Percentiles rank a stretch among this genome's conserved stretches.
Evolutionary conservation across 2,329 filamentous ascomycete genomes (phyloP).

Genomic region (Fusarium burgessii): DNA sequence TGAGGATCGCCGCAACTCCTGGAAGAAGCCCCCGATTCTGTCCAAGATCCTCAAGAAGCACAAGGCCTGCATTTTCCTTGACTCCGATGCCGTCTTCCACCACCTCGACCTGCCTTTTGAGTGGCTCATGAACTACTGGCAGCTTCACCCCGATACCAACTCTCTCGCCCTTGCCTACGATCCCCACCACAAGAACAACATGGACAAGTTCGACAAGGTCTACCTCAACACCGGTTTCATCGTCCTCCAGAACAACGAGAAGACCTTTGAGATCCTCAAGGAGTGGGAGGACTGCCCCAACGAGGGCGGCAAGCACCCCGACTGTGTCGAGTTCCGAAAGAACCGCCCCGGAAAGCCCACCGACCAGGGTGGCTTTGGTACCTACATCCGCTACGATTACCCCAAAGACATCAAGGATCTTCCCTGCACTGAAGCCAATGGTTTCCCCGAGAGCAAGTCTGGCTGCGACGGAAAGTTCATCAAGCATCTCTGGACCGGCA

Average conservation of each 20-base stretch:
- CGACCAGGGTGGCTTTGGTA: conserved; percentile 60
- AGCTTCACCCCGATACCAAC: conserved; percentile 54
- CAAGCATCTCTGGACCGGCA: conserved; percentile 59
- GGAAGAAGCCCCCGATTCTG: conserved; percentile 60
- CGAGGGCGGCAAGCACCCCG: conserved; percentile 53
- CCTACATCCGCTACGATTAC: conserved; percentile 57
- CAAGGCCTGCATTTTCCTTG: conserved; percentile 58
- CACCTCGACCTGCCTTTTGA: conserved; percentile 59
- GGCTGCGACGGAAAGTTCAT: conserved; percentile 57
- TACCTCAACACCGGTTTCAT: conserved; percentile 67
- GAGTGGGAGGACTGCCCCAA: conserved; percentile 60
- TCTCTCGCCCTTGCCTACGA: conserved; percentile 58
- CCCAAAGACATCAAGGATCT: conserved; percentile 56
- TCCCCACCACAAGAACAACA: conserved; percentile 53
- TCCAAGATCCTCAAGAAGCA: conserved; percentile 58
- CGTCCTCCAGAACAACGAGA: conserved; percentile 62
- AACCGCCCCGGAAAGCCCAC: conserved; percentile 54
- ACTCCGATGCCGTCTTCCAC: conserved; percentile 60
- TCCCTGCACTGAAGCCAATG: conserved; percentile 58
- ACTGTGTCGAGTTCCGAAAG: conserved; percentile 54
- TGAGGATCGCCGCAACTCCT: conserved; percentile 58
- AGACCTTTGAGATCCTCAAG: conserved; percentile 61
- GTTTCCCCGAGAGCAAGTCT: conserved; percentile 54
- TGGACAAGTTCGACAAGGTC: conserved; percentile 54
- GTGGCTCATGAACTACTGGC: conserved; percentile 63